Conservation (phyloP, 2,329 filamentous ascomycete species). For the Curvularia spicifera region DNA sequence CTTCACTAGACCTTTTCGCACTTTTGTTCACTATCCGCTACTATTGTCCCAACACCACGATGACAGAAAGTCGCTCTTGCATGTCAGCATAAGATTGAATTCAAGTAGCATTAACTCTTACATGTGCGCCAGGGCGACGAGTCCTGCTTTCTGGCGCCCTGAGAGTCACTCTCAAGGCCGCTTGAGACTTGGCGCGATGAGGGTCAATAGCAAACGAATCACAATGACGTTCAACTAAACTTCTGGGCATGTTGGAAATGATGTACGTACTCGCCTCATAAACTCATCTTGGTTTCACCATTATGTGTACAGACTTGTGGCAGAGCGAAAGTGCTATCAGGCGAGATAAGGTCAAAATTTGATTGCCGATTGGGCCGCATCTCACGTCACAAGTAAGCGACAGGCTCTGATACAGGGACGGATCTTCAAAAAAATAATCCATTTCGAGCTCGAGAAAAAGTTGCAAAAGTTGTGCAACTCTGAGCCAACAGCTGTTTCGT, state of each 20-base stretch:
- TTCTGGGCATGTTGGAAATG: neutral
- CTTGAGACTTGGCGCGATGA: neutral
- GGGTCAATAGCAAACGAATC: neutral
- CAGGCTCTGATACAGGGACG: constrained; percentile 11
- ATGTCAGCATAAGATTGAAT: neutral
- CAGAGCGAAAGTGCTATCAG: constrained; percentile 7
- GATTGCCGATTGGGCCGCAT: constrained; percentile 23
- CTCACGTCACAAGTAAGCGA: constrained; percentile 13
- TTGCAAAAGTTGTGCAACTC: neutral
- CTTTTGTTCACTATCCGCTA: constrained; percentile 7
- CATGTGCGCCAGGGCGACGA: neutral
- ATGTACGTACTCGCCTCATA: constrained; percentile 4
- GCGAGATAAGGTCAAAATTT: constrained; percentile 52
- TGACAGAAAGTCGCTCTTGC: constrained; percentile 10
- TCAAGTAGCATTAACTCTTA: neutral
- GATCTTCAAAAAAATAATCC: constrained; percentile 11
- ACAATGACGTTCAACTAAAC: constrained; percentile 18
- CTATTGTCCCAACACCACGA: constrained; percentile 21
- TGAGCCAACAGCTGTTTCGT: neutral
- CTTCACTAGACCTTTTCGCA: neutral
- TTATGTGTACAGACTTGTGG: neutral
- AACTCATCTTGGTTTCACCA: neutral
- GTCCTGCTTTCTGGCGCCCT: neutral
- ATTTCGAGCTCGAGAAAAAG: neutral
- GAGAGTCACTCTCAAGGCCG: neutral